Evolutionary conservation across 164 flowering plant genomes (phyloP).

Genomic region (Chimonanthus salicifolius): DNA sequence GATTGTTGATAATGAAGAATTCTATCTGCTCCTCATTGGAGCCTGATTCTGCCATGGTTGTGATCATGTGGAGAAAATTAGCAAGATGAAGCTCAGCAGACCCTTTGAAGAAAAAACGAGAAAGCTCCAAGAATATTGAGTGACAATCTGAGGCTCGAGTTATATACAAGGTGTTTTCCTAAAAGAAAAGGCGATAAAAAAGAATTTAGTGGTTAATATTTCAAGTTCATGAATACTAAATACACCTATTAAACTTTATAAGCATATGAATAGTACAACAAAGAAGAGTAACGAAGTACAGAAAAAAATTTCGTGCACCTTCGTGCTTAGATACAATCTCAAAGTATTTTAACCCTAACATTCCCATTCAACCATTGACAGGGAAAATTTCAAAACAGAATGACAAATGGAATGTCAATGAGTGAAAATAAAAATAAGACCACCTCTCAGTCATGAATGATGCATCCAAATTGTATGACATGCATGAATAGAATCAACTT

Average conservation of each 20-base stretch:
- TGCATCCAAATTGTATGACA: not conserved
- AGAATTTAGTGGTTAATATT: not conserved
- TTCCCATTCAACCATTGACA: too few relatives aligned
- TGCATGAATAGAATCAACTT: not conserved
- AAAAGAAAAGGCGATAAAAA: constrained; percentile 14
- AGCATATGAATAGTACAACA: not conserved
- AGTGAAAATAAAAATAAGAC: too few relatives aligned
- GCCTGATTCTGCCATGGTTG: constrained; percentile 83
- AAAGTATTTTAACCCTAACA: too few relatives aligned
- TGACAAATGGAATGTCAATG: too few relatives aligned
- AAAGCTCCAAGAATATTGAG: constrained; percentile 77
- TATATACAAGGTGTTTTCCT: constrained; percentile 65
- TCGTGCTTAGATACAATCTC: too few relatives aligned
- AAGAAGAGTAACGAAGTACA: not conserved
- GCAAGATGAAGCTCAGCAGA: constrained; percentile 65
- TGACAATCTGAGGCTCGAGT: constrained; percentile 55
- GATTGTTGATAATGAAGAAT: constrained; percentile 63
- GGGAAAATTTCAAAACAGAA: too few relatives aligned
- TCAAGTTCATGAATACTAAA: not conserved
- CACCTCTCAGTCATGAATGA: too few relatives aligned
- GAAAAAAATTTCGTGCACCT: not conserved
- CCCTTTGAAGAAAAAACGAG: constrained; percentile 59
- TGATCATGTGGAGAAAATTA: constrained; percentile 91
- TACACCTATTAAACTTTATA: not conserved
- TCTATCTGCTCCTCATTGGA: constrained; percentile 68